Evolutionary conservation across 2,329 filamentous ascomycete species (phyloP), one percentile per base, ranked within the genome.

Genomic region (Penicillium polonicum): DNA sequence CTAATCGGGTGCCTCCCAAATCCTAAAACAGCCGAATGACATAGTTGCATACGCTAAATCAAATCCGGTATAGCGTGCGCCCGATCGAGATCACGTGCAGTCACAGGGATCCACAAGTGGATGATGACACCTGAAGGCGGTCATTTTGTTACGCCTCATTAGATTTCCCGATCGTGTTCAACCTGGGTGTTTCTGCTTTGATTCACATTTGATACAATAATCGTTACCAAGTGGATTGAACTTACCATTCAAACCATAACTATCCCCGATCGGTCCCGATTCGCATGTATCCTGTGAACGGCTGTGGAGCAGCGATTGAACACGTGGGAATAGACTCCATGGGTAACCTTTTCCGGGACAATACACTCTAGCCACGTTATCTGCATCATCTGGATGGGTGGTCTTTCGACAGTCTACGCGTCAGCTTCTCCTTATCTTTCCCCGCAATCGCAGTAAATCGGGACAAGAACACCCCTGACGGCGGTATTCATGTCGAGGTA

Each of bases 341-440:
- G 41, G 42, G 21, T 53, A 17, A 15, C 36, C 23, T n/a, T 35
- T 41, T 25, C 15, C 19, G n/a, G 19, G 5, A 33, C n/a, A 19
- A 33, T 29, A 33, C 36, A 42, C n/a, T 41, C 23, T 53, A 44
- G 19, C 29, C 39, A 52, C 21, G 17, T 52, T 36, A 29, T 49
- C 44, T 52, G 48, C 31, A 45, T 59, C 52, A 52, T 15, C 43
- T 58, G 55, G 36, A 63, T 52, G 52, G 58, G 43, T 35, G 50
- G 44, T n/a, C 36, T 39, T 31, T 41, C n/a, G 42, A 43, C 51
- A 45, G 41, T 17, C 31, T 31, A 48, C 9, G 13, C 44, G 15
- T 33, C 50, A 31, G 46, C 29, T 55, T n/a, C 58, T 53, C 45
- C 48, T 57, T 56, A 56, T 62, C 42, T 42, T 38, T 54, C 19